Evolutionary conservation across 202 grass and related monocot species (phyloP).

Genomic region (Digitaria exilis): DNA sequence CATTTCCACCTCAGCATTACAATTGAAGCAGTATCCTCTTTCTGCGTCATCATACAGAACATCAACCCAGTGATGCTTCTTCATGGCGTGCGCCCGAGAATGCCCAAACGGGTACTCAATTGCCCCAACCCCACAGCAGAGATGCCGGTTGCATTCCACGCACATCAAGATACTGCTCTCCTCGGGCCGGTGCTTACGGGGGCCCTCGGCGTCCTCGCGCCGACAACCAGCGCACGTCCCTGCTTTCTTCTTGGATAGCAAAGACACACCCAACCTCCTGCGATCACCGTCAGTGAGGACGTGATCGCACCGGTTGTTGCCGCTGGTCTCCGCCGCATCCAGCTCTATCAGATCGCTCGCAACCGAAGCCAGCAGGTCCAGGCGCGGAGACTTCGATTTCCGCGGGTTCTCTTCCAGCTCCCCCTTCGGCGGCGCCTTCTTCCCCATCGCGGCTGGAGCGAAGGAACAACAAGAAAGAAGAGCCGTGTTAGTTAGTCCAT

Average conservation of each 20-base stretch:
- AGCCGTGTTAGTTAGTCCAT: background rate
- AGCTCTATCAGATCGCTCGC: background rate
- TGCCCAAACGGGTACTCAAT: slow-evolving; percentile 2
- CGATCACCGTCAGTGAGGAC: background rate
- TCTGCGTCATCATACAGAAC: background rate
- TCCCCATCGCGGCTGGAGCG: slow-evolving; percentile 53
- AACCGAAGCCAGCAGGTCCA: background rate
- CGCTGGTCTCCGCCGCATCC: background rate
- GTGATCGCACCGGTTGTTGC: background rate
- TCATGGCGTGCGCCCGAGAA: background rate
- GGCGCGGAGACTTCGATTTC: background rate
- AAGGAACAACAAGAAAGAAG: slow-evolving; percentile 5
- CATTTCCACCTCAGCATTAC: background rate
- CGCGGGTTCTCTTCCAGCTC: background rate
- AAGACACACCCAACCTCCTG: background rate
- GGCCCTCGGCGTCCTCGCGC: background rate
- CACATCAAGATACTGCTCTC: background rate
- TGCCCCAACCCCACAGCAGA: slow-evolving; percentile 2
- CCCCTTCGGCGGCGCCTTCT: slow-evolving; percentile 13
- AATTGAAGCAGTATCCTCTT: slow-evolving; percentile 11
- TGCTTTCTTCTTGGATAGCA: background rate
- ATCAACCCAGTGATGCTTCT: background rate
- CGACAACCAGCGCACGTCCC: background rate
- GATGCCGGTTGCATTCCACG: background rate
- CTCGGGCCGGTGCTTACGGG: background rate